Evolutionary conservation across 192 early-diverging fungal species (phyloP), one percentile per base, ranked within the genome.

Genomic region (Spinellus fusiger): DNA sequence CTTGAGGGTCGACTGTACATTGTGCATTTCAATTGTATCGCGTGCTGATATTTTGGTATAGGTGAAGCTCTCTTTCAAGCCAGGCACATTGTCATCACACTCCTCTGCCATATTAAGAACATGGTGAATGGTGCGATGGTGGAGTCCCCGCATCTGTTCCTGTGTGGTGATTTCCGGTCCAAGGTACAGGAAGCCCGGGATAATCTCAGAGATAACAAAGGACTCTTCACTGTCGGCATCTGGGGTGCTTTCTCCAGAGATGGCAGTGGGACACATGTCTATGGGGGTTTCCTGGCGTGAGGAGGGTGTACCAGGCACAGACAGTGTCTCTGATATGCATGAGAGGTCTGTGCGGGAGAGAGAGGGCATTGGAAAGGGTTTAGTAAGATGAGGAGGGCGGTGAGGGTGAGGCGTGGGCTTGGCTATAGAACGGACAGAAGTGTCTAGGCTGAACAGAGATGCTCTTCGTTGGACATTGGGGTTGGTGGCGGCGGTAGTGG

Each of bases 101-200:
- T 91, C 89, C 15, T 69, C 78, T 2, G 89, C 89, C 87, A 91
- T 88, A 60, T 91, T 91, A n/a, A 91, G 56, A 28, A 91, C 79
- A 26, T 88, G 80, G 33, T 83, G 86, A 31, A 91, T 78, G 4
- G 79, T 78, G 27, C 83, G 54, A 32, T 56, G 28, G 13, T 80
- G 49, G 32, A 91, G 61, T 54, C 78, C 75, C n/a, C 71, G 62
- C 3, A 83, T 69, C 23, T 81, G 80, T 38, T 83, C 72, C 5
- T 66, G 44, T 37, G 83, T 82, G 6, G 83, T 54, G 26, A 81
- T 80, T 59, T 89, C 87, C 8, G 83, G 84, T 4, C 88, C 87
- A n/a, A 92, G 68, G 34, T 74, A 80, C 7, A 92, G 55, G 65
- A 84, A 84, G 9, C 72, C 75, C 0, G 82, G 80, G 6, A 82